Base-by-base conservation (phyloP, 371 early-diverging fungal species). In the Catenaria anguillulae region DNA sequence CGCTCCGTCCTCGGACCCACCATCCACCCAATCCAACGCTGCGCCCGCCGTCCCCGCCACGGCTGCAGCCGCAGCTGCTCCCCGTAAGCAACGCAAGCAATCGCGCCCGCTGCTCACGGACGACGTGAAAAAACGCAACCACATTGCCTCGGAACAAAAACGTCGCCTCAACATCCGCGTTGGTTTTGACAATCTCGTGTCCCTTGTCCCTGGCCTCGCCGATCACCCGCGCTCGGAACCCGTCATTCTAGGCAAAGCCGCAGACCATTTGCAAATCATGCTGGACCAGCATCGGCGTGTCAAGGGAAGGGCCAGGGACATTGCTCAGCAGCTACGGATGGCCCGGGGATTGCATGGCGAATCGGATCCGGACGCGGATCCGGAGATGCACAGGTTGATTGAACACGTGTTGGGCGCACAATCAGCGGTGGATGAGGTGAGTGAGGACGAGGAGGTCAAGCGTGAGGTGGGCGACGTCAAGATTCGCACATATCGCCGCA, bases 91-190 rank as follows among this genome's bases (percentile, higher is more conserved):
- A 23, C 21, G 24, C n/a, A 70, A 71, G 56, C 67, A 71, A 4
- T 74, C 73, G 24, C 77, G 77, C 37, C 87, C 89, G 63, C 71
- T 92, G 26, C 67, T 93, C 61, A 89, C 93, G 3, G 90, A 89
- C 60, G 84, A 86, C n/a, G 90, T 93, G 67, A 93, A 94, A 72
- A 83, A 88, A 61, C 86, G 90, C 5, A 95, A 93, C 72, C 96
- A 95, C 72, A 93, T 95, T 70, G 86, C 85, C 1, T 86, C 86
- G 29, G 93, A 92, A 66, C 88, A 92, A 70, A 87, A 89, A 66
- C 83, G 93, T 54, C 81, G 93, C 37, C 84, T 84, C 50, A 88
- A 85, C 61, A 92, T 92, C 67, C 76, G 88, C n/a, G 71, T 73
- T 42, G 90, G 90, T 1, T 90, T 90, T 71, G 85, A 86, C 63